phyloP scores from a whole-genome alignment of 108 stramenopile genomes.

The Aurantiochytrium sp. region DNA sequence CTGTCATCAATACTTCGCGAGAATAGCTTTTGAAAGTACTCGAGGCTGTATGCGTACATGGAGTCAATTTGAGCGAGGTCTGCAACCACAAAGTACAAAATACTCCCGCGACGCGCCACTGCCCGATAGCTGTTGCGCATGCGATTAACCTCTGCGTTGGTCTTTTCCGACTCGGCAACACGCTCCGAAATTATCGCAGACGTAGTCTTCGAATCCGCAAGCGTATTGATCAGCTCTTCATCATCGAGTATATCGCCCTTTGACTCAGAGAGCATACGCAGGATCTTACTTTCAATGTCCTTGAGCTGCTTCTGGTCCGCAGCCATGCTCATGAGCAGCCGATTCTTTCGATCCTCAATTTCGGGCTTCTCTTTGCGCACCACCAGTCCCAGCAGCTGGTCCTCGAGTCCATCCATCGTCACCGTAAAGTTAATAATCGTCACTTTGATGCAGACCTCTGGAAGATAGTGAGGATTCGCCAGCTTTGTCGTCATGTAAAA shows the following conservation, averaged over 20 bases:
- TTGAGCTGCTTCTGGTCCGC: constrained; percentile 31
- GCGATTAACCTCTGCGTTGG: constrained; percentile 21
- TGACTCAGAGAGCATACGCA: not conserved
- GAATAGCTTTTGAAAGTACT: constrained; percentile 29
- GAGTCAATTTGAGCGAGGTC: constrained; percentile 31
- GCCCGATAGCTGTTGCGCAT: constrained; percentile 31
- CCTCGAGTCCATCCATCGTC: constrained; percentile 24
- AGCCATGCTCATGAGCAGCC: constrained; percentile 33
- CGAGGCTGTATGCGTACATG: constrained; percentile 42
- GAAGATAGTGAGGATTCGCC: constrained; percentile 39
- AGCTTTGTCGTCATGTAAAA: constrained; percentile 42
- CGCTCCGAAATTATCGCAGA: constrained; percentile 27
- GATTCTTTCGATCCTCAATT: constrained; percentile 31
- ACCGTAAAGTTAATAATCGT: constrained; percentile 25
- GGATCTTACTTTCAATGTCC: not conserved
- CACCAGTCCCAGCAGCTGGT: constrained; percentile 30
- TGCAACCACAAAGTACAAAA: constrained; percentile 39
- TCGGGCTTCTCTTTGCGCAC: constrained; percentile 43
- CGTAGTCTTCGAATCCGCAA: constrained; percentile 31
- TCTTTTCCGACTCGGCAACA: constrained; percentile 31
- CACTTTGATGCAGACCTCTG: constrained; percentile 34
- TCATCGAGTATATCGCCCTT: constrained; percentile 29
- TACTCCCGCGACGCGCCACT: constrained; percentile 34
- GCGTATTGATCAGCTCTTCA: constrained; percentile 35
- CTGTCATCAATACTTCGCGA: not conserved